phyloP scores from a whole-genome alignment of 805 yeast genomes.

The Kuraishia borneana region DNA sequence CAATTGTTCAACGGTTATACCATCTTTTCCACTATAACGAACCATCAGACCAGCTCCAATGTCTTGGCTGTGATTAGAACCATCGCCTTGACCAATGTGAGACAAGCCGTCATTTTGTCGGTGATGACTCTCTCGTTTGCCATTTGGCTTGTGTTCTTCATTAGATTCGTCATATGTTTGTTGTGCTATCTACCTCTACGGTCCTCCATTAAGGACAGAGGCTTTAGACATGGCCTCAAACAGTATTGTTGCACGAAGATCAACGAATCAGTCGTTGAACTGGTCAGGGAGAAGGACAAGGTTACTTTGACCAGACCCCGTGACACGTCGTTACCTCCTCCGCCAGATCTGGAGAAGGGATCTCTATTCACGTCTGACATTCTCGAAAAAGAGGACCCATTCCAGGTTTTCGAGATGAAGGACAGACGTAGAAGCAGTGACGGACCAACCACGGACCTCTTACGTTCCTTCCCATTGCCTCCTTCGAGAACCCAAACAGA shows the following conservation, averaged over 20 bases:
- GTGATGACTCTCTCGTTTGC: slow-evolving; percentile 67
- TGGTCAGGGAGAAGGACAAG: slow-evolving; percentile 30
- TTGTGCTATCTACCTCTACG: slow-evolving; percentile 36
- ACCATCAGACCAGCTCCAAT: slow-evolving; percentile 22
- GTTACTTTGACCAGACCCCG: not conserved
- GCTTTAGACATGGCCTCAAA: slow-evolving; percentile 32
- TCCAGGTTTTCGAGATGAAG: not conserved
- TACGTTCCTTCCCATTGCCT: not conserved
- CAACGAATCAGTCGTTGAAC: slow-evolving; percentile 40
- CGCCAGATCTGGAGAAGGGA: not conserved
- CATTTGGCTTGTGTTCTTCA: slow-evolving; percentile 62
- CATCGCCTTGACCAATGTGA: slow-evolving; percentile 49
- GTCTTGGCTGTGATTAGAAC: slow-evolving; percentile 35
- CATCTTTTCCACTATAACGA: slow-evolving; percentile 38
- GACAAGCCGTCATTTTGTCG: slow-evolving; percentile 62
- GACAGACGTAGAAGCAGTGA: not conserved
- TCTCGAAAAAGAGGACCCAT: not conserved
- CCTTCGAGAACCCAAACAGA: not conserved
- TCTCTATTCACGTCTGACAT: not conserved
- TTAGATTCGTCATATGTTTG: slow-evolving; percentile 43
- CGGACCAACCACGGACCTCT: not conserved
- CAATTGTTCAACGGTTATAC: slow-evolving; percentile 79
- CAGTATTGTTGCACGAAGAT: slow-evolving; percentile 52
- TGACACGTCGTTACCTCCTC: not conserved
- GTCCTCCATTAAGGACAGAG: slow-evolving; percentile 27